Evolutionary conservation across 768 basidiomycete genomes (phyloP).

Genomic region (Suillus luteus): DNA sequence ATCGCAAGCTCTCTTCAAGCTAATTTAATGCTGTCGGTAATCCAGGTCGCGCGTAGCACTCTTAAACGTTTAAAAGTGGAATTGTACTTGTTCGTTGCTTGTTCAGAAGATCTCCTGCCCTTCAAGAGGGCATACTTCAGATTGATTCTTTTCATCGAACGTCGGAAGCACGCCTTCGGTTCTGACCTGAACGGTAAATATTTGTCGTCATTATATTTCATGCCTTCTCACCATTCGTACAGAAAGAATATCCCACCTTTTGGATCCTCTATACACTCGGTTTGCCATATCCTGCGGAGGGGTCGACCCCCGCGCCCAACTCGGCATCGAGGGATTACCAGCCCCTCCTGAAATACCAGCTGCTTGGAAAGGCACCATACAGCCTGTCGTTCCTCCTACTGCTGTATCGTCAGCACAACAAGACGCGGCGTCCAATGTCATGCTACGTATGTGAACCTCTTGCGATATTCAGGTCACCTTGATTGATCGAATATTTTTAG

Average conservation of each 20-base stretch:
- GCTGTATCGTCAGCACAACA: conserved; percentile 15
- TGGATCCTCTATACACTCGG: conserved; percentile 34
- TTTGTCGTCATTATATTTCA: neutral
- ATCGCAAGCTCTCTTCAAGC: neutral
- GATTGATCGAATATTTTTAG: conserved; percentile 26
- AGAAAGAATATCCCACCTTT: conserved; percentile 36
- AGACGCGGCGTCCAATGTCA: conserved; percentile 22
- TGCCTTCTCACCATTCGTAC: conserved; percentile 7
- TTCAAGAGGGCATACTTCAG: conserved; percentile 53
- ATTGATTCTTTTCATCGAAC: conserved; percentile 44
- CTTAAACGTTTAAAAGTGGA: conserved; percentile 44
- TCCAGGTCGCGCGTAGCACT: conserved; percentile 49
- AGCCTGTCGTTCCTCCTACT: conserved; percentile 13
- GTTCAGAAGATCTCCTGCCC: conserved; percentile 39
- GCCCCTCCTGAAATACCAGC: conserved; percentile 16
- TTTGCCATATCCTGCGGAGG: conserved; percentile 29
- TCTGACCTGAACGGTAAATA: conserved; percentile 29
- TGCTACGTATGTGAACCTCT: conserved; percentile 39
- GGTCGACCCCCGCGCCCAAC: conserved; percentile 33
- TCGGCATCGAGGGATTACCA: conserved; percentile 36
- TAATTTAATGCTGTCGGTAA: neutral
- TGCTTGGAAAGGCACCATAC: neutral
- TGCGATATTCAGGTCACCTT: neutral
- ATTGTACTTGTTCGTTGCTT: conserved; percentile 48
- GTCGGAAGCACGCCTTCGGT: conserved; percentile 32